Percentiles rank a stretch among this genome's conserved stretches.
phyloP scores from a whole-genome alignment of 345 rosid species.

The Eucalyptus shirleyi region DNA sequence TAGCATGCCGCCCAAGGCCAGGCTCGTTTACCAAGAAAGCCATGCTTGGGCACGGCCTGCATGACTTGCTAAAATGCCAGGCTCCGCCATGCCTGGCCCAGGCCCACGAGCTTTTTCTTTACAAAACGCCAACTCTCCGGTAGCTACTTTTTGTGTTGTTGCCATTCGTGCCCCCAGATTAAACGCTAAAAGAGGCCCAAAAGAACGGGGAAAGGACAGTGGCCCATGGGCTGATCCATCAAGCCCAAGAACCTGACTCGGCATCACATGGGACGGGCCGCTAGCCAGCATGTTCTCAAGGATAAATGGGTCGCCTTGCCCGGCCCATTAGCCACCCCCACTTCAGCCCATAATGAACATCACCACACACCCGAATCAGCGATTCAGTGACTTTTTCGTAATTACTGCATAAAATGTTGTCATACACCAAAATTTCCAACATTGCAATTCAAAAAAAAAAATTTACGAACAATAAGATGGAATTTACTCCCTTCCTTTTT shows the following conservation, averaged over 20 bases:
- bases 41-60: not conserved
- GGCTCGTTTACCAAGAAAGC: not conserved
- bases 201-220: rapidly evolving
- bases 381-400: not conserved
- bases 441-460: not conserved
- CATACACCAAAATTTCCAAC: not conserved
- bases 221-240: not conserved
- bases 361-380: not conserved
- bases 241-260: not conserved
- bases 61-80: not conserved
- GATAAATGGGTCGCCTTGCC: not conserved
- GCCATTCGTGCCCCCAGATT: not conserved
- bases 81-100: not conserved
- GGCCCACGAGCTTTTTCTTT: not conserved
- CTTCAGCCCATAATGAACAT: not conserved
- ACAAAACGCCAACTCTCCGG: not conserved
- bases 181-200: not conserved
- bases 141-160: not conserved
- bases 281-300: not conserved
- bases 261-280: not conserved
- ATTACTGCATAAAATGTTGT: no score
- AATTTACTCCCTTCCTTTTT: not conserved
- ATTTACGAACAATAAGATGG: not conserved
- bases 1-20: not conserved
- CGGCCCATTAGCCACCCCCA: not conserved